phyloP scores from a whole-genome alignment of 2,329 filamentous ascomycete species.

The Cercospora berteroae region DNA sequence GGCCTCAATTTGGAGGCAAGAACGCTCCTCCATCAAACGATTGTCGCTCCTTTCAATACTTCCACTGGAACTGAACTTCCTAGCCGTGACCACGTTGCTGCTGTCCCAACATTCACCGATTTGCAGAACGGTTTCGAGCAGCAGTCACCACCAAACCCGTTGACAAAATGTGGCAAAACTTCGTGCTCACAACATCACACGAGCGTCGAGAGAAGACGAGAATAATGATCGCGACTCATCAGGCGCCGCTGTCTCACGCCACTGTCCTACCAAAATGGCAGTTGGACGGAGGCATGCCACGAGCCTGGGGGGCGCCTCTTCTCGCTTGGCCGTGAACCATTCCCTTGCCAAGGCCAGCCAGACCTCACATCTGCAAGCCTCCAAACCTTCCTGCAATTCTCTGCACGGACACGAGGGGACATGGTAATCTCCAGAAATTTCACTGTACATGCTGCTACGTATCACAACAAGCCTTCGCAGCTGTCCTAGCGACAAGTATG shows the following conservation, averaged over 20 bases:
- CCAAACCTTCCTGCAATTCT: background rate
- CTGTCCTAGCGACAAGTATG: background rate
- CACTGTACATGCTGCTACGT: background rate
- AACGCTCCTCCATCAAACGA: background rate
- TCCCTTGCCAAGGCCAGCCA: background rate
- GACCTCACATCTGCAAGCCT: conserved; percentile 6
- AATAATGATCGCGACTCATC: background rate
- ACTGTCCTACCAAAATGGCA: background rate
- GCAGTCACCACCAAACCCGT: background rate
- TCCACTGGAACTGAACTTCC: background rate
- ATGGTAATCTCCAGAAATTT: background rate
- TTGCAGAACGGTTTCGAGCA: background rate
- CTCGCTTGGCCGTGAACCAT: background rate
- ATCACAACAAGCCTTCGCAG: background rate
- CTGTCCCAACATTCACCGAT: background rate
- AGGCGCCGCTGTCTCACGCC: background rate
- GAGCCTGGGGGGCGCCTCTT: background rate
- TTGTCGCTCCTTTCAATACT: background rate
- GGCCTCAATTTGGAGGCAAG: background rate
- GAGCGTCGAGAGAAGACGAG: background rate
- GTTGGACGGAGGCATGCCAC: background rate
- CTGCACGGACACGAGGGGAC: no score
- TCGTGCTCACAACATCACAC: background rate
- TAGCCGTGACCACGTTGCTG: no score
- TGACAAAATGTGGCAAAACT: background rate